Conservation (phyloP, 1,139 yeast genomes). For the Martiniozyma asiatica region DNA sequence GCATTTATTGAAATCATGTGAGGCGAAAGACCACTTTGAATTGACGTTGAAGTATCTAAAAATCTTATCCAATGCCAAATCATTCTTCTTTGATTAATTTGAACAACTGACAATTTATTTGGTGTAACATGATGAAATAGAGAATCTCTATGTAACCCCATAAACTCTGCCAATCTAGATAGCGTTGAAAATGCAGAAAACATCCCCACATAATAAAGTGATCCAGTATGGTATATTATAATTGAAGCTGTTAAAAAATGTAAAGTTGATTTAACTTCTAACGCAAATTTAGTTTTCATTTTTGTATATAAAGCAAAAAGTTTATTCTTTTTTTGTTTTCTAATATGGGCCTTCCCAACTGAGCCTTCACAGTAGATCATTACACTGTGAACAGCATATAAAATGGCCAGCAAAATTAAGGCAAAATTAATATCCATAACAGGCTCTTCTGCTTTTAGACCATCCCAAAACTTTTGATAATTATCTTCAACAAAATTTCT, state of each 20-base stretch:
- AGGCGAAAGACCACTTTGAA: slow-evolving; percentile 12
- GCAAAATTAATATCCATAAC: slow-evolving; percentile 9
- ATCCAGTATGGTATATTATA: slow-evolving; percentile 8
- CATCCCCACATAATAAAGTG: slow-evolving; percentile 9
- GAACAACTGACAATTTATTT: slow-evolving; percentile 4
- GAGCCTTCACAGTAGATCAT: no score
- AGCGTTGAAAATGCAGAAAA: slow-evolving; percentile 10
- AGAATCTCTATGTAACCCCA: slow-evolving; percentile 14
- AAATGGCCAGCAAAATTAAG: slow-evolving; percentile 10
- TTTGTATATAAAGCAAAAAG: slow-evolving; percentile 8
- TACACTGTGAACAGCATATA: slow-evolving; percentile 9
- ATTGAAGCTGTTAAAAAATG: slow-evolving; percentile 11
- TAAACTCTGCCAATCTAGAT: slow-evolving; percentile 11
- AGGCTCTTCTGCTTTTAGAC: slow-evolving; percentile 3
- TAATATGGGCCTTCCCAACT: no score
- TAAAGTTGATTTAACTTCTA: slow-evolving; percentile 7
- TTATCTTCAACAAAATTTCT: background rate
- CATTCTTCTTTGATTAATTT: slow-evolving; percentile 9
- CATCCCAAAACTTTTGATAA: slow-evolving; percentile 7
- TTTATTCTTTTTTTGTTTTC: slow-evolving; percentile 4
- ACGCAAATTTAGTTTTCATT: slow-evolving; percentile 8
- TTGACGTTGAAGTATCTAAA: slow-evolving; percentile 11
- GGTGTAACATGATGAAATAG: slow-evolving; percentile 10
- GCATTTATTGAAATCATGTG: slow-evolving; percentile 13
- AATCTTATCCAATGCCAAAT: slow-evolving; percentile 11